Base-by-base conservation (phyloP, 2,329 filamentous ascomycete species). In the Aspergillus spinulosporus region DNA sequence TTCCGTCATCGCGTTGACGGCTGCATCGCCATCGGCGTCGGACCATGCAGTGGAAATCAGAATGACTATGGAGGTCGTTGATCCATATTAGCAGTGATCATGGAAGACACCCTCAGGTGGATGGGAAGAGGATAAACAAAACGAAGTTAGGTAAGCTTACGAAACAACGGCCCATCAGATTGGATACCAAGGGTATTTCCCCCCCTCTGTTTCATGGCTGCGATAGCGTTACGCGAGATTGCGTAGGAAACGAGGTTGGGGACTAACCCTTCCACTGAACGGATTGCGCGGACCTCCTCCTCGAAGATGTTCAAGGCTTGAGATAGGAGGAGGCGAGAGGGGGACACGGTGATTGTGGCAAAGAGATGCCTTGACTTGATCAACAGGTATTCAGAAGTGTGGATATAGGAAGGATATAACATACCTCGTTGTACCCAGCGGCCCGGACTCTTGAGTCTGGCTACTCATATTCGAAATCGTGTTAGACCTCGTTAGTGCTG, bases 161-260 rank as follows among this genome's bases (percentile, higher is more conserved):
- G 11, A 11, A 62, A 53, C 3, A 61, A 51, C 5, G 54, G 61
- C 14, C 56, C 57, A 3, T 62, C 56, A 6, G 34, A 9, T 5
- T 63, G 56, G 5, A 65, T 62, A 0, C 62, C 63, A 9, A 65
- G 56, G 29, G 62, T 55, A 51, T 64, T 66, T 3, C 64, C 61
- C 8, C 62, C 60, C 40, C 58, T 28, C 26, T 59, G 36, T 34
- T 55, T 63, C 59, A 61, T 65, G 5, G 49, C 55, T 26, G 44
- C 45, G 7, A 64, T 58, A 12, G 56, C 58, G 21, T 54, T 58
- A 4, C 43, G 37, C 28, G 49, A 52, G 2, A 62, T 7, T 2
- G 57, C 45, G n/a, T 62, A 61, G 31, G 26, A 55, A 14, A 62
- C 59, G 21, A 62, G 53, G 42, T 59, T 60, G 7, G 58, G 51